phyloP scores from a whole-genome alignment of 805 yeast genomes.

The Teunomyces atbi region DNA sequence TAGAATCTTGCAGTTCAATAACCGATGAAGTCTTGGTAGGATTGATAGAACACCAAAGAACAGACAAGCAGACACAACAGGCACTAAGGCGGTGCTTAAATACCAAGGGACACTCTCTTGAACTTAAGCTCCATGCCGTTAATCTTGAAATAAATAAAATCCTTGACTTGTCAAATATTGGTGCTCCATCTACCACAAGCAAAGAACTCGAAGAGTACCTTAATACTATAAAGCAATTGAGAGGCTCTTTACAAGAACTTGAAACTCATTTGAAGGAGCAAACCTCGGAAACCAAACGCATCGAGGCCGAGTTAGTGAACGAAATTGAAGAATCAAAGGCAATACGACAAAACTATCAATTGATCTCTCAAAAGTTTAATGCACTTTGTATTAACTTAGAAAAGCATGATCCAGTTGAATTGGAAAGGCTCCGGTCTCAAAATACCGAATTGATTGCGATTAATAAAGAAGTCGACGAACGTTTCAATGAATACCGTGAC shows the following conservation, averaged over 20 bases:
- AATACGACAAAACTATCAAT: constrained; percentile 19
- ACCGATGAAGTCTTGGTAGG: constrained; percentile 19
- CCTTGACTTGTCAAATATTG: constrained; percentile 6
- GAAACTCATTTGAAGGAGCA: constrained; percentile 20
- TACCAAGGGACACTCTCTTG: constrained; percentile 14
- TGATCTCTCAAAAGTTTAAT: constrained; percentile 19
- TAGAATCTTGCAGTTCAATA: constrained; percentile 14
- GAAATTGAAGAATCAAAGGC: constrained; percentile 23
- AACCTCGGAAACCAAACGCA: constrained; percentile 16
- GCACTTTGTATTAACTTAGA: constrained; percentile 9
- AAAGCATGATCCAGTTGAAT: constrained; percentile 7
- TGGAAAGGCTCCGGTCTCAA: constrained; percentile 13
- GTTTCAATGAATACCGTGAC: constrained; percentile 29
- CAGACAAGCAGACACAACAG: constrained; percentile 16
- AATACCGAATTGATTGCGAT: constrained; percentile 17
- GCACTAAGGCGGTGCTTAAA: constrained; percentile 17
- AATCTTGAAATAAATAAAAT: constrained; percentile 17
- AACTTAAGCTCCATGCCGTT: constrained; percentile 23
- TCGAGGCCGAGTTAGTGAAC: constrained; percentile 19
- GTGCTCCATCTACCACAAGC: constrained; percentile 14
- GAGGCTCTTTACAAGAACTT: constrained; percentile 19
- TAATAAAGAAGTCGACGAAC: constrained; percentile 21
- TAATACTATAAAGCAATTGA: constrained; percentile 18
- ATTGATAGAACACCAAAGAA: constrained; percentile 16
- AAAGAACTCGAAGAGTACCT: constrained; percentile 11